phyloP scores from a whole-genome alignment of 352 stramenopile genomes.

The Globisporangium splendens region DNA sequence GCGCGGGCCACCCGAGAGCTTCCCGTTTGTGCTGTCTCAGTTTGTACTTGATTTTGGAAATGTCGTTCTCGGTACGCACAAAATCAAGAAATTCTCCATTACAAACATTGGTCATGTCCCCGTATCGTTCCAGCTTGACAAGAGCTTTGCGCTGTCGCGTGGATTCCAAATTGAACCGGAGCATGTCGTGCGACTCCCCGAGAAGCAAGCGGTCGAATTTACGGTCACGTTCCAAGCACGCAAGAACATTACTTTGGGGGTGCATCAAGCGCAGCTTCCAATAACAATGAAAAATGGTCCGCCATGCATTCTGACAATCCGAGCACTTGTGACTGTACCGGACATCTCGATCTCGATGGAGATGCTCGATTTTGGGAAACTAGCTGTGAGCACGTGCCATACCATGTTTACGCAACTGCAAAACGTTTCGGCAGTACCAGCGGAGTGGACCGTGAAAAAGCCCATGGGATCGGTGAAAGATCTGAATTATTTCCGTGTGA shows the following conservation, averaged over 20 bases:
- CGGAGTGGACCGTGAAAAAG: conserved; percentile 91
- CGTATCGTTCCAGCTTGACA: conserved; percentile 90
- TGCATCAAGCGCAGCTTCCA: conserved; percentile 77
- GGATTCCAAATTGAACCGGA: conserved; percentile 93
- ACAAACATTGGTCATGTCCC: conserved; percentile 88
- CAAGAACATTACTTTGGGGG: conserved; percentile 81
- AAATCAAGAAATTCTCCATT: conserved; percentile 91
- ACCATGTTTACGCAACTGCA: conserved; percentile 89
- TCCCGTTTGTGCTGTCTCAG: conserved; percentile 83
- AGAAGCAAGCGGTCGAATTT: conserved; percentile 88
- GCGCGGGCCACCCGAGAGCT: conserved; percentile 21
- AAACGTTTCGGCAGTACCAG: conserved; percentile 86
- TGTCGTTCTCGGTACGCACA: conserved; percentile 89
- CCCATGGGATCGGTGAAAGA: conserved; percentile 83
- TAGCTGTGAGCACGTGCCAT: conserved; percentile 85
- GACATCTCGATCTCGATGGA: conserved; percentile 84
- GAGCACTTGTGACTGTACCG: conserved; percentile 89
- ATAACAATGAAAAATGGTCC: conserved; percentile 90
- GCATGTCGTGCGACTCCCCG: conserved; percentile 89
- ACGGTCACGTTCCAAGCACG: conserved; percentile 88
- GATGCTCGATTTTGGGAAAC: conserved; percentile 87
- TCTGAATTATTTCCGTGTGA: conserved; percentile 75
- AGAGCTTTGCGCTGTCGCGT: conserved; percentile 79
- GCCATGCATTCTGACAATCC: conserved; percentile 78
- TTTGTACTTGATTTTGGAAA: conserved; percentile 94